Evolutionary conservation across 1,139 yeast species (phyloP), one percentile per base, ranked within the genome.

Genomic region (Sugiyamaella grinbergsii): DNA sequence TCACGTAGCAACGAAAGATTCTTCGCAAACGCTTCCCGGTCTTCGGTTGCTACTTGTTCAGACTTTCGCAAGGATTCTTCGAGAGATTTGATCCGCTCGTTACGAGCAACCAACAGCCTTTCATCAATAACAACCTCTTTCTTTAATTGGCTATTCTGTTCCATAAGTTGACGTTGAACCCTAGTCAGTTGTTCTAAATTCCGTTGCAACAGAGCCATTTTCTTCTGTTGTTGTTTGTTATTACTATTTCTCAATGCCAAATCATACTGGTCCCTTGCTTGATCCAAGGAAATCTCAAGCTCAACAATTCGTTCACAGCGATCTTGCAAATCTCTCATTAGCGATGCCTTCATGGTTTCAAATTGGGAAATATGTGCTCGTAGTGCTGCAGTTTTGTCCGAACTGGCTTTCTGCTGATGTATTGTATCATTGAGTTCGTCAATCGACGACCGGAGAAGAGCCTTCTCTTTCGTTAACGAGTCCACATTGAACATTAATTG

Each of bases 91-190:
- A 85, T 84, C 44, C 86, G 76, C 51, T 74, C 76, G 54, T 81
- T 82, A 49, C 90, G 75, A 23, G 81, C 73, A 22, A 78, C 82
- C 29, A 84, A 76, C 48, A 85, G 75, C 60, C 80, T 77, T 54
- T 81, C 81, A 43, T 83, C 75, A 13, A 82, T 73, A 23, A 76
- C 72, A 10, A 82, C 70, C 59, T 77, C 80, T 51, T 66, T 73
- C 57, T 71, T 70, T 29, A 79, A 60, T 19, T 69, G 59, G 19
- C 68, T 61, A 57, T 79, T 79, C 58, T 77, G 81, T 44, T 76
- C 78, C 32, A 74, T 71, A 18, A 79, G 64, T 54, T 77, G 76
- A 7, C 68, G 57, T 52, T 71, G 75, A 3, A 71, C 73, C 1
- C 60, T 60, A 0, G 76, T 69, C 43, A 78, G 69, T 52, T 74